These are phyloP conservation scores for Pyrenula massariospora DNA, from an alignment of 495 filamentous ascomycete genomes.

Conservation along the genomic window DNA sequence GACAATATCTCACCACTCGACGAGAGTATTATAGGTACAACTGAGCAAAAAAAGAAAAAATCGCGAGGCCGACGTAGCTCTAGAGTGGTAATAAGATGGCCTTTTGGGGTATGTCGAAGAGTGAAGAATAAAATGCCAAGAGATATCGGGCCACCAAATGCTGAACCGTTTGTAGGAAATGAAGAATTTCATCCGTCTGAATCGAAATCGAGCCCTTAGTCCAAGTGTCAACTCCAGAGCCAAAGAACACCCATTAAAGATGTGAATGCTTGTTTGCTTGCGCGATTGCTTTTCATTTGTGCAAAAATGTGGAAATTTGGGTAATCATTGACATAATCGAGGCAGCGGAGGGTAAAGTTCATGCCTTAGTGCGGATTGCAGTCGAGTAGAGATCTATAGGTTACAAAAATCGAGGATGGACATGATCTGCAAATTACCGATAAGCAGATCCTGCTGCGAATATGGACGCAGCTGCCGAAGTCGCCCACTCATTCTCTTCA, in stretches of 20 bases:
- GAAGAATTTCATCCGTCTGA: not conserved
- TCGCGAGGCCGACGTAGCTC: slow-evolving; percentile 4
- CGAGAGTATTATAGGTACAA: not conserved
- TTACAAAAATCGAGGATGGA: not conserved
- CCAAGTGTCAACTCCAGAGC: not conserved
- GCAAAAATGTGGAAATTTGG: slow-evolving; percentile 8
- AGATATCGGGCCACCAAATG: not conserved
- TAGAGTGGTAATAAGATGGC: slow-evolving; percentile 1
- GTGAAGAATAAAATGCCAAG: not conserved
- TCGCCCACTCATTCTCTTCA: slow-evolving; percentile 78
- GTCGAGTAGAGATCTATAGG: slow-evolving; percentile 3
- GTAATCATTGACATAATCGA: slow-evolving; percentile 8
- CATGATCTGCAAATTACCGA: slow-evolving; percentile 19
- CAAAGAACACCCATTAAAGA: not conserved
- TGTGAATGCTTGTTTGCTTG: slow-evolving; percentile 1
- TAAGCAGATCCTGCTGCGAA: slow-evolving; percentile 50
- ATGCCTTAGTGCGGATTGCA: slow-evolving; percentile 5
- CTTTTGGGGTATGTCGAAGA: slow-evolving; percentile 6
- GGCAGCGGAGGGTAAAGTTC: slow-evolving; percentile 6
- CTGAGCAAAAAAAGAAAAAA: not conserved
- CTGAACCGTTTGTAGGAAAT: not conserved
- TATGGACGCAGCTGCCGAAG: slow-evolving; percentile 65
- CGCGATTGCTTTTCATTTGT: slow-evolving; percentile 1
- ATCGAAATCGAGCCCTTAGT: not conserved
- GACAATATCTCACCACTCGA: not conserved